Evolutionary conservation across 2,329 filamentous ascomycete species (phyloP).

Genomic region (Tolypocladium nubicola): DNA sequence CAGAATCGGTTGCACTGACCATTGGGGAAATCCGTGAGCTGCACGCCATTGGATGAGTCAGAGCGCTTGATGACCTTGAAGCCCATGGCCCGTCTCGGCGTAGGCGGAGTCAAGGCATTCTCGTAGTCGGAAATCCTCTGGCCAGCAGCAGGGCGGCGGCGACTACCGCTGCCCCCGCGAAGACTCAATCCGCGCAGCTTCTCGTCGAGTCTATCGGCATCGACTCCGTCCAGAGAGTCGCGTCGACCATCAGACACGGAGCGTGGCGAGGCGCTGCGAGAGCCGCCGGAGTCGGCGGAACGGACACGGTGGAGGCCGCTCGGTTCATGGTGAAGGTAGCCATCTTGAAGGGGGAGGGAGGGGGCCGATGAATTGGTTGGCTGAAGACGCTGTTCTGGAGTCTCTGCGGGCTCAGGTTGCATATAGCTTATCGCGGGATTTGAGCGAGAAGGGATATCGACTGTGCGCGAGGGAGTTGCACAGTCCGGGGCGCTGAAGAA

Average conservation of each 20-base stretch:
- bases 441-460: conserved; percentile 20
- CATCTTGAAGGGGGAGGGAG: conserved; percentile 41
- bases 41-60: conserved; percentile 27
- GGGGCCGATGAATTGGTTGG: conserved; percentile 22
- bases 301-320: conserved; percentile 23
- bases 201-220: conserved; percentile 35
- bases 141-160: conserved; percentile 26
- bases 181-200: conserved; percentile 42
- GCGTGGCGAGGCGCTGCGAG: conserved; percentile 24
- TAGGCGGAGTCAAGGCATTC: conserved; percentile 40
- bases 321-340: conserved; percentile 35
- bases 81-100: conserved; percentile 35
- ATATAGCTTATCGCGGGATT: conserved; percentile 44
- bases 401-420: conserved; percentile 46
- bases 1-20: conserved; percentile 40
- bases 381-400: conserved; percentile 30
- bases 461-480: conserved; percentile 42
- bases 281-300: conserved; percentile 12
- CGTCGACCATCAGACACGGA: conserved; percentile 18
- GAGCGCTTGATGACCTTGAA: conserved; percentile 46
- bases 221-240: conserved; percentile 21
- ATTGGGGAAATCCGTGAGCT: conserved; percentile 61
- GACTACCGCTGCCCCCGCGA: conserved; percentile 15
- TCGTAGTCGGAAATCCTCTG: conserved; percentile 52
- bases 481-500: conserved; percentile 28